These are phyloP conservation scores for Saccharomycopsis microspora DNA, from an alignment of 805 yeast genomes.

Conservation along the genomic window DNA sequence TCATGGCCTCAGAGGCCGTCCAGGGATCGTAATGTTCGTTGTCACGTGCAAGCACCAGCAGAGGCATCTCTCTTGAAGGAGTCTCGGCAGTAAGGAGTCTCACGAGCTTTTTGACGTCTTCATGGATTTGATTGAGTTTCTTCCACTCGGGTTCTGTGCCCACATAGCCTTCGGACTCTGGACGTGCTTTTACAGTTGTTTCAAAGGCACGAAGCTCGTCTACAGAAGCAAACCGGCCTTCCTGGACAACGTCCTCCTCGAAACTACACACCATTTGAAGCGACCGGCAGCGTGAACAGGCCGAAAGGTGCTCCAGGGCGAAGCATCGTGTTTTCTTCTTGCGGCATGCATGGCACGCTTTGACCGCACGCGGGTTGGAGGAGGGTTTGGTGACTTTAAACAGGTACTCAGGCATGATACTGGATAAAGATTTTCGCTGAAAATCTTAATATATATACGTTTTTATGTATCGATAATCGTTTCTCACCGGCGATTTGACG, in stretches of 20 bases:
- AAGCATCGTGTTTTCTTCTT: conserved; percentile 34
- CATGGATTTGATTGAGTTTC: conserved; percentile 17
- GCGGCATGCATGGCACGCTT: conserved; percentile 25
- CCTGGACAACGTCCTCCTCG: conserved; percentile 21
- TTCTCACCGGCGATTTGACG: too few species aligned
- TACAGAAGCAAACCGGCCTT: conserved; percentile 6
- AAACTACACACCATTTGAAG: conserved; percentile 34
- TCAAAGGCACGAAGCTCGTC: conserved; percentile 5
- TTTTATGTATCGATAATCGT: too few species aligned
- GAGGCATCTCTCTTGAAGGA: background rate
- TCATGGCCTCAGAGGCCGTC: background rate
- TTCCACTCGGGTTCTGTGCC: background rate
- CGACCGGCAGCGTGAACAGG: conserved; percentile 38
- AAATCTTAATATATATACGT: too few species aligned
- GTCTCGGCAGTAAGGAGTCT: conserved; percentile 1
- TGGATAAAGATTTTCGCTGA: too few species aligned
- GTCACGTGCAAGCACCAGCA: background rate
- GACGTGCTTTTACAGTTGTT: background rate
- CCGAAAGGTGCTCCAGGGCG: conserved; percentile 22
- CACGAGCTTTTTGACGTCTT: conserved; percentile 14
- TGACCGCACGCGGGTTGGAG: conserved; percentile 18
- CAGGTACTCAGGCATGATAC: background rate
- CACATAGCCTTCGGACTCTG: too few species aligned
- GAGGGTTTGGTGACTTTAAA: background rate
- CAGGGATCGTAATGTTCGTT: background rate